Percentiles rank a stretch among this genome's conserved stretches.
phyloP scores from a whole-genome alignment of 352 stramenopile genomes.

The Globisporangium mamillatum region DNA sequence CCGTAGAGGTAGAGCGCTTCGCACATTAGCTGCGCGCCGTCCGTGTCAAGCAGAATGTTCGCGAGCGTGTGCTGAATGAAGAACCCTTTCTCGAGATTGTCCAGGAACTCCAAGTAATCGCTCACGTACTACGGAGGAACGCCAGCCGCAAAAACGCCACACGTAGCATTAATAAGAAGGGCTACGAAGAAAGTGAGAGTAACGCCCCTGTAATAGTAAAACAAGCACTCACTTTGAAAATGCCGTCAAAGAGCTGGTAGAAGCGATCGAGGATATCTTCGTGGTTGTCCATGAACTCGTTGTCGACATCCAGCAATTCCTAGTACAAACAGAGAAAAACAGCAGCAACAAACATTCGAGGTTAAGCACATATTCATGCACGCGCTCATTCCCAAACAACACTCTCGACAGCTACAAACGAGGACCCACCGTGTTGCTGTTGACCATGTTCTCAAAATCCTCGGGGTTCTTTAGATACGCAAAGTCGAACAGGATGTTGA shows the following conservation, averaged over 20 bases:
- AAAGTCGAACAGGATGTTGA: constrained; percentile 95
- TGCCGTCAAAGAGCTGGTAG: constrained; percentile 88
- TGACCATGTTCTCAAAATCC: constrained; percentile 93
- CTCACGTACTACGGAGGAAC: constrained; percentile 77
- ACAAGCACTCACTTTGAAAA: constrained; percentile 61
- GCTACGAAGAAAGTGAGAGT: background rate
- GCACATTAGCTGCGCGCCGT: constrained; percentile 93
- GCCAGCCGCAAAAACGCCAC: background rate
- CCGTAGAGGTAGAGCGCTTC: constrained; percentile 95
- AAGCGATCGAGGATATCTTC: constrained; percentile 84
- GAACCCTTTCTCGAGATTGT: constrained; percentile 91
- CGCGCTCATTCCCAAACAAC: background rate
- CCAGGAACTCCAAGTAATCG: constrained; percentile 91
- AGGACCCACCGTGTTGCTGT: constrained; percentile 78
- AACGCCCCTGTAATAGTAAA: background rate
- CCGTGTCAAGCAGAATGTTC: constrained; percentile 92
- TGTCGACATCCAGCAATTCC: constrained; percentile 87
- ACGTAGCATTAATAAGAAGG: background rate
- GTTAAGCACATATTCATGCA: background rate
- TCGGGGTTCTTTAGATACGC: constrained; percentile 93
- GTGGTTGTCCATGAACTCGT: constrained; percentile 91
- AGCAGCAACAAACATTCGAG: background rate
- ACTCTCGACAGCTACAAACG: background rate
- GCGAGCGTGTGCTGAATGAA: constrained; percentile 96
- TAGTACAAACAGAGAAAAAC: constrained; percentile 7